Evolutionary conservation across 108 stramenopile species (phyloP), one percentile per base, ranked within the genome.

Genomic region (Ochromonas danica): DNA sequence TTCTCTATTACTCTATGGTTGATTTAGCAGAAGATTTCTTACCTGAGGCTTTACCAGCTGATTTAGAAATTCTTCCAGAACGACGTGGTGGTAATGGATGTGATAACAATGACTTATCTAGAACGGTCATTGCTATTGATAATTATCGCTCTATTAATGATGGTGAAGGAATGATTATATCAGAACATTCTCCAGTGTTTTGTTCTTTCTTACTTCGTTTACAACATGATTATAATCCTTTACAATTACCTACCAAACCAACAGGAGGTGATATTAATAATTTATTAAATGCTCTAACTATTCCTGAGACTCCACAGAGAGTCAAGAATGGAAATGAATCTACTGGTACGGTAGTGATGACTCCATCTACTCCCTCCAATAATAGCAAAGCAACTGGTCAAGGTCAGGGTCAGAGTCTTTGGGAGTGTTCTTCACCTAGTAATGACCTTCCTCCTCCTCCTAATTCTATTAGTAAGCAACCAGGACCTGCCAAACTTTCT

Each of bases 171-270:
- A 71, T 67, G 78, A 61, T 78, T 42, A 0, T 63, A 62, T 77
- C 72, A 1, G 81, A 82, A 27, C 81, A 82, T 75, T 62, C 77
- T 0, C 81, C 81, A 1, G 81, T 82, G 45, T 82, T 70, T 43
- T 43, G 57, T 22, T 40, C 78, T 39, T 82, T 1, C 22, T 17
- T 1, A 30, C 40, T 82, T 6, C 63, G 63, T 10, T 22, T 67
- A 36, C 17, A 25, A 35, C 63, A 67, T 36, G 63, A 67, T 67
- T 67, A 35, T 36, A 10, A 28, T 6, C 3, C 3, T 3, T 67
- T 67, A 36, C 14, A 14, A 6, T 33, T 31, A 36, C 14, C 17
- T 28, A 14, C 63, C 17, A 22, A 28, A 67, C 30, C 17, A 28
- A 35, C 63, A 36, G 31, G 17, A 14, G 63, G 63, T 10, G 31